phyloP scores from a whole-genome alignment of 352 stramenopile species.

The Thraustochytrium sp. region DNA sequence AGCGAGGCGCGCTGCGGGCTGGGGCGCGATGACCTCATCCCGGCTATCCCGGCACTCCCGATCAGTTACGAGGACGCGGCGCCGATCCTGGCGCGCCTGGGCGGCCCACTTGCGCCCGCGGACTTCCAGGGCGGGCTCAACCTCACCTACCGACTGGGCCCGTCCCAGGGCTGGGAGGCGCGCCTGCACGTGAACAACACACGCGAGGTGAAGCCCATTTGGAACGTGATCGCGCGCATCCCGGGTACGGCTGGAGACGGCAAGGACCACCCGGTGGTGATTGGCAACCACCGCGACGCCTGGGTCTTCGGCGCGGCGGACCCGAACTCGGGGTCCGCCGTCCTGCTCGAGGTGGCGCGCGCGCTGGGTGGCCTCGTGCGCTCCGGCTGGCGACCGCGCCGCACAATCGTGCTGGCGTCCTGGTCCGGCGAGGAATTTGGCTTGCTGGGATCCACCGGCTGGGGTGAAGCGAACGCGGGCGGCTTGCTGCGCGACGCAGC shows the following conservation, averaged over 20 bases:
- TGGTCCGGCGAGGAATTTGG: conserved; percentile 78
- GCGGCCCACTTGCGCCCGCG: conserved; percentile 57
- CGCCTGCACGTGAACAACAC: conserved; percentile 67
- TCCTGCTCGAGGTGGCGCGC: conserved; percentile 72
- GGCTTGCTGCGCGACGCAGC: conserved; percentile 59
- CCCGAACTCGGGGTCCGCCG: conserved; percentile 68
- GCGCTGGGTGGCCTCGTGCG: conserved; percentile 62
- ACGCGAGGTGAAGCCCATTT: conserved; percentile 62
- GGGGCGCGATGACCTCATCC: conserved; percentile 57
- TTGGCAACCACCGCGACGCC: conserved; percentile 76
- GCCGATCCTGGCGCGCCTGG: conserved; percentile 64
- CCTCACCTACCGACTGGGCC: conserved; percentile 68
- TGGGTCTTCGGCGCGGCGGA: conserved; percentile 79
- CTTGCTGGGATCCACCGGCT: conserved; percentile 72
- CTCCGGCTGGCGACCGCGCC: conserved; percentile 62
- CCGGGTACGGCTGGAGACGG: conserved; percentile 59
- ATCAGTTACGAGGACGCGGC: conserved; percentile 72
- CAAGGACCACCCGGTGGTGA: conserved; percentile 65
- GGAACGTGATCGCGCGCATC: conserved; percentile 76
- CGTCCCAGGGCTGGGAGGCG: conserved; percentile 59
- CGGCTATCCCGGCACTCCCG: conserved; percentile 62
- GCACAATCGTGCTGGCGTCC: conserved; percentile 67
- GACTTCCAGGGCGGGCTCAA: conserved; percentile 62
- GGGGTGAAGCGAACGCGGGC: conserved; percentile 62
- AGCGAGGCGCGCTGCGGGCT: conserved; percentile 51